These are phyloP conservation scores for Novymonas esmeraldas DNA, from an alignment of 208 protist genomes.

Conservation along the genomic window DNA sequence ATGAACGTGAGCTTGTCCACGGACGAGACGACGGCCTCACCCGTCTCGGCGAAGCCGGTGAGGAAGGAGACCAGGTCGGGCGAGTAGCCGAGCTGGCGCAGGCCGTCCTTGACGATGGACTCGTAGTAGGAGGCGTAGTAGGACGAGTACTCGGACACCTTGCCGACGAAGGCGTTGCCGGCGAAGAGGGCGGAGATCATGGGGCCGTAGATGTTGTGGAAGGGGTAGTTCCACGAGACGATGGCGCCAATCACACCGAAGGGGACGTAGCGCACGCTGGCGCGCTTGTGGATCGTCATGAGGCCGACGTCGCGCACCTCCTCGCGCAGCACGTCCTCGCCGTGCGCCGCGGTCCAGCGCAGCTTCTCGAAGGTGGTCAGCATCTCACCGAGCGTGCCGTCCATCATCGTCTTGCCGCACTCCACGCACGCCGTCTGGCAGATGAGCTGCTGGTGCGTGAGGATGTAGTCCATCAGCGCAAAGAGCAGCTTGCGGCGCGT, in stretches of 20 bases:
- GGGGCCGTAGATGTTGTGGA: conserved; percentile 94
- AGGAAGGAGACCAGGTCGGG: conserved; percentile 92
- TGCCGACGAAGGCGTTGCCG: conserved; percentile 94
- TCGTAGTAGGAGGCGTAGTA: conserved; percentile 93
- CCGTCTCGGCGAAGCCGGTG: conserved; percentile 94
- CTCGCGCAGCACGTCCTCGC: conserved; percentile 81
- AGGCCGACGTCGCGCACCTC: conserved; percentile 86
- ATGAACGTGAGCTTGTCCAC: conserved; percentile 95
- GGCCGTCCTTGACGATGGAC: conserved; percentile 87
- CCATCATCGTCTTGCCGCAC: conserved; percentile 93
- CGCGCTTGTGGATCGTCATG: conserved; percentile 90
- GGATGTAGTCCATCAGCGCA: conserved; percentile 88
- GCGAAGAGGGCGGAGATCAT: conserved; percentile 95
- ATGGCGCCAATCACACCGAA: conserved; percentile 93
- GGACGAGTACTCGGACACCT: conserved; percentile 95
- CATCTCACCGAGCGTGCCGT: conserved; percentile 90
- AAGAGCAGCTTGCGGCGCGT: conserved; percentile 84
- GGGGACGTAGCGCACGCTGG: conserved; percentile 83
- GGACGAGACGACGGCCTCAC: conserved; percentile 82
- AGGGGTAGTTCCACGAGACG: conserved; percentile 96
- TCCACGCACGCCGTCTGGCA: conserved; percentile 89
- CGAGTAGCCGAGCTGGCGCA: conserved; percentile 86
- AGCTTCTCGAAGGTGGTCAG: conserved; percentile 94
- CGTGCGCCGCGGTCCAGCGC: conserved; percentile 81
- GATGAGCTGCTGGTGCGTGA: conserved; percentile 80